phyloP scores from a whole-genome alignment of 257 asterid genomes.

The Capsicum rhomboideum region DNA sequence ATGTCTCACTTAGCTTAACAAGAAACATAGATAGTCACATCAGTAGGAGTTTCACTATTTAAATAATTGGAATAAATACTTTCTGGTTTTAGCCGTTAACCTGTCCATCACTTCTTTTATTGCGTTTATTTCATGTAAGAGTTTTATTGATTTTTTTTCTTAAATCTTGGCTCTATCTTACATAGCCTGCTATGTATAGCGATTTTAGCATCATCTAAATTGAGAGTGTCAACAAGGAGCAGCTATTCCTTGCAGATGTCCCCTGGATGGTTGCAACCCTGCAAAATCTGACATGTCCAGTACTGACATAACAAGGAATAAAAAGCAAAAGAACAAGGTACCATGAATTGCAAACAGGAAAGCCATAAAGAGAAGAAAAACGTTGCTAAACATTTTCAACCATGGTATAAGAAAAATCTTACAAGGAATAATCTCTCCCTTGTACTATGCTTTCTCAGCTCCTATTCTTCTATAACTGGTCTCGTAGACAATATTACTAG shows the following conservation, averaged over 20 bases:
- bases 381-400: not conserved
- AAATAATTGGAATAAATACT: not conserved
- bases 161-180: not conserved
- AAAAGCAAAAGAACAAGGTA: not conserved
- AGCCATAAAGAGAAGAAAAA: not conserved
- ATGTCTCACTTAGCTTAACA: not conserved
- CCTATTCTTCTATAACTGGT: not conserved
- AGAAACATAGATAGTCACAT: not conserved
- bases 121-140: not conserved
- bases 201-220: not conserved
- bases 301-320: not conserved
- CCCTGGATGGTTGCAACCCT: not conserved
- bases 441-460: not conserved
- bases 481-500: not conserved
- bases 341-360: not conserved
- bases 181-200: not conserved
- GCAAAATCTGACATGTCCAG: not conserved
- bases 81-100: not conserved
- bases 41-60: not conserved
- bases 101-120: not conserved
- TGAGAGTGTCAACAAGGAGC: not conserved
- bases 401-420: not conserved
- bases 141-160: not conserved
- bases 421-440: not conserved
- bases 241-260: not conserved